Percentiles rank a stretch among this genome's conserved stretches.
phyloP scores from a whole-genome alignment of 2,329 filamentous ascomycete species.

The Onygenales sp. region DNA sequence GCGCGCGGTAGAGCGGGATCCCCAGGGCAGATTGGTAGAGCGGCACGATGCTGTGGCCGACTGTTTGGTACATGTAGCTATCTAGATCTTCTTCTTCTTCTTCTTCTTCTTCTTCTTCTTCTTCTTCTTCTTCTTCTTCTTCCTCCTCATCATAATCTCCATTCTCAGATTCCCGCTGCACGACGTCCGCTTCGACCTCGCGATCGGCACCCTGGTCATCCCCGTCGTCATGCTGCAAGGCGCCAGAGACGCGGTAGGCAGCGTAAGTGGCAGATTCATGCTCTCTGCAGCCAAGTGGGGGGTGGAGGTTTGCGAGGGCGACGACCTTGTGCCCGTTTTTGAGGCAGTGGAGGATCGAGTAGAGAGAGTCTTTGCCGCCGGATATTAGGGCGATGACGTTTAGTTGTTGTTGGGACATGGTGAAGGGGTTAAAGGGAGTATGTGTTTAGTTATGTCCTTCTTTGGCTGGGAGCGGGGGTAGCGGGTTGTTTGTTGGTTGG shows the following conservation, averaged over 20 bases:
- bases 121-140: constrained; percentile 13
- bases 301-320: constrained; percentile 82
- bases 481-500: constrained; percentile 5
- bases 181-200: constrained; percentile 32
- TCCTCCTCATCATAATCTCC: constrained; percentile 23
- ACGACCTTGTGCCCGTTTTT: constrained; percentile 76
- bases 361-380: constrained; percentile 95
- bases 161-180: constrained; percentile 7
- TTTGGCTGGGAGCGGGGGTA: not conserved
- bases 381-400: constrained; percentile 90
- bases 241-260: not conserved
- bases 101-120: constrained; percentile 24
- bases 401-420: constrained; percentile 21
- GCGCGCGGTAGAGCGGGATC: constrained; percentile 72
- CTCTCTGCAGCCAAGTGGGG: constrained; percentile 28
- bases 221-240: constrained; percentile 8
- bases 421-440: not conserved
- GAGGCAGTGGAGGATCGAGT: constrained; percentile 81
- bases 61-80: constrained; percentile 99
- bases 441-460: not conserved
- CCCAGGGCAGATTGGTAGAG: constrained; percentile 71
- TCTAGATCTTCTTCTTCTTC: constrained; percentile 61
- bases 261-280: not conserved
- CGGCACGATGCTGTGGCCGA: constrained; percentile 78
- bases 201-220: constrained; percentile 23